Evolutionary conservation across 495 filamentous ascomycete genomes (phyloP), one percentile per base, ranked within the genome.

Genomic region (Aspergillus wentii): DNA sequence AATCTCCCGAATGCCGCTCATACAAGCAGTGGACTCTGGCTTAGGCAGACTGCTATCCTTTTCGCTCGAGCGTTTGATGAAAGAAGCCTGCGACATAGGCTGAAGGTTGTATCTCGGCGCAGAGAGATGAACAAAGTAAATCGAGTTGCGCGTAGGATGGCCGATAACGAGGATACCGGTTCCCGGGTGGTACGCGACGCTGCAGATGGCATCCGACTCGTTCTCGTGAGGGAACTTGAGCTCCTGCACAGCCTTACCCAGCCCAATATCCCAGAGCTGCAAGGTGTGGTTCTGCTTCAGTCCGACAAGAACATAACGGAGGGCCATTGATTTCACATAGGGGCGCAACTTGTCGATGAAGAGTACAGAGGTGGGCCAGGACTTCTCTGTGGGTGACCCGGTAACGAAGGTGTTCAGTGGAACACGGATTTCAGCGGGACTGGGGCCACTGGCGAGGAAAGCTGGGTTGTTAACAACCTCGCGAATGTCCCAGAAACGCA

Each of bases 221-320:
- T 91, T 94, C 64, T 85, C 84, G 55, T 99, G 94, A 5, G 94
- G 94, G 41, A 99, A 82, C 60, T 91, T 88, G 51, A 97, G 77
- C 67, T 99, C 94, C 60, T 97, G 89, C 33, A 99, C 92, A 19
- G 90, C 83, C 67, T 94, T 95, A 38, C 81, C 81, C 4, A 99
- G 79, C 39, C 85, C 86, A 60, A 99, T 85, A 75, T 99, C 94
- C 94, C 94, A 99, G 40, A 99, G 76, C 69, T 99, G 94, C 43
- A 99, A 80, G 33, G 89, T 92, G 66, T 99, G 94, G 60, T 99
- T 99, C 60, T 97, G 94, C 68, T 96, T 97, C 74, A 96, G 85
- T 43, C 94, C 94, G 34, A 99, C 90, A 41, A 99, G 77, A 62
- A 97, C 80, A 66, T 97, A 99, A 42, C 94, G 77, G 41, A 94